Conservation (phyloP, 768 basidiomycete genomes). For the Tricholoma saponaceum region DNA sequence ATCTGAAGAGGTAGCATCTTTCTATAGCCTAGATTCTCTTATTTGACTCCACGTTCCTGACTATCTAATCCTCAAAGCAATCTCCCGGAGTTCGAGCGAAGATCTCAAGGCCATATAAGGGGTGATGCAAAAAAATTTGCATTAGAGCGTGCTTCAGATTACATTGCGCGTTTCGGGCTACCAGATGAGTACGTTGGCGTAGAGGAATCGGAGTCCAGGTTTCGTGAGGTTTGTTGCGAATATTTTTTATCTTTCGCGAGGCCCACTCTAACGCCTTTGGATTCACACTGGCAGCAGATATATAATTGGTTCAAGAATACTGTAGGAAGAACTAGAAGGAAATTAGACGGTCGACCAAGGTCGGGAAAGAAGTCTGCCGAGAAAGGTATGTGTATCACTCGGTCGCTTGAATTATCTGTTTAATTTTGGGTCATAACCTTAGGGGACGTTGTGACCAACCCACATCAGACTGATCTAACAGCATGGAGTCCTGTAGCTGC, state of each 20-base stretch:
- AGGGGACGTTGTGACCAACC: conserved; percentile 12
- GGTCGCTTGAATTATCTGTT: neutral
- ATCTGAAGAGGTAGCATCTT: conserved; percentile 44
- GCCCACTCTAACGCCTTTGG: conserved; percentile 10
- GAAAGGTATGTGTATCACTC: conserved; percentile 33
- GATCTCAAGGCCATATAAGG: conserved; percentile 54
- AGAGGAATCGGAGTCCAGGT: conserved; percentile 56
- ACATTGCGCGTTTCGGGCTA: conserved; percentile 54
- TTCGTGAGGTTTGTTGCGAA: conserved; percentile 48
- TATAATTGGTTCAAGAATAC: conserved; percentile 78
- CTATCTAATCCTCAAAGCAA: conserved; percentile 27
- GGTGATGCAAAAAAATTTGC: conserved; percentile 72
- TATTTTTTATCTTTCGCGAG: neutral
- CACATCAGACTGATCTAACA: conserved; percentile 22
- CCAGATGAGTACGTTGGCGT: conserved; percentile 50
- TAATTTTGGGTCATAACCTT: neutral
- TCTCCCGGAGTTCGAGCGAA: conserved; percentile 53
- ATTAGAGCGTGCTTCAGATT: conserved; percentile 56
- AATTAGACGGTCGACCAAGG: conserved; percentile 51
- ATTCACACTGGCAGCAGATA: conserved; percentile 56
- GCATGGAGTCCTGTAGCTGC: conserved; percentile 31
- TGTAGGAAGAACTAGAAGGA: conserved; percentile 54
- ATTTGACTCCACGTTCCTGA: conserved; percentile 6
- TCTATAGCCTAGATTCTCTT: conserved; percentile 3
- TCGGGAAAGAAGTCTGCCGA: conserved; percentile 49